A percentile compares a stretch with the other conserved stretches of the same genome.
These are phyloP conservation scores for Phaeotremella skinneri DNA, from an alignment of 768 basidiomycete genomes.

Conservation along the genomic window DNA sequence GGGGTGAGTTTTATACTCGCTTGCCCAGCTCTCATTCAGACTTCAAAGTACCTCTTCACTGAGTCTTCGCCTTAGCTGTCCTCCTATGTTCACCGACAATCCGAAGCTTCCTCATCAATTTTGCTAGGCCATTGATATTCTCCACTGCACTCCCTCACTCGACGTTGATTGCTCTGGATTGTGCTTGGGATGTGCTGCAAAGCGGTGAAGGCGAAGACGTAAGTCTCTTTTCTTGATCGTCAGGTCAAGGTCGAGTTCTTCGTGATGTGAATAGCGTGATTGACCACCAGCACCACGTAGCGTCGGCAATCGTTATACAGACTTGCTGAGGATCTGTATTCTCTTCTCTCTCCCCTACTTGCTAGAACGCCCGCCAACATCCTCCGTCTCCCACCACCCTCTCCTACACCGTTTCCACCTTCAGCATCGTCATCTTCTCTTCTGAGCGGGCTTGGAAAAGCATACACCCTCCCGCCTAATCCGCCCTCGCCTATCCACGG, in stretches of 20 bases:
- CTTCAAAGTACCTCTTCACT: neutral
- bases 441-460: neutral
- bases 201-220: slow-evolving; percentile 66
- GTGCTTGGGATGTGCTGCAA: slow-evolving; percentile 74
- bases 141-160: slow-evolving; percentile 79
- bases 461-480: slow-evolving; percentile 53
- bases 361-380: slow-evolving; percentile 53
- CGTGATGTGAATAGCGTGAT: no score
- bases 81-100: slow-evolving; percentile 69
- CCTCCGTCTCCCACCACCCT: slow-evolving; percentile 53
- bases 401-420: slow-evolving; percentile 5
- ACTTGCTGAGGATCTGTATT: slow-evolving; percentile 53
- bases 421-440: neutral
- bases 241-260: no score
- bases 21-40: neutral
- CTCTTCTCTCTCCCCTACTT: slow-evolving; percentile 20
- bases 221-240: slow-evolving; percentile 32
- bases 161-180: slow-evolving; percentile 70
- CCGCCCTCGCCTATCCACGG: slow-evolving; percentile 76
- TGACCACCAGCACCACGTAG: slow-evolving; percentile 52
- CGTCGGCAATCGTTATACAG: slow-evolving; percentile 30
- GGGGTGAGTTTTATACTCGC: slow-evolving; percentile 61
- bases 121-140: slow-evolving; percentile 85
- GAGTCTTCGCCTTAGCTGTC: slow-evolving; percentile 59
- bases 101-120: slow-evolving; percentile 83